Evolutionary conservation across 2,329 filamentous ascomycete genomes (phyloP), one percentile per base, ranked within the genome.

Genomic region (Dactylellina cionopaga): DNA sequence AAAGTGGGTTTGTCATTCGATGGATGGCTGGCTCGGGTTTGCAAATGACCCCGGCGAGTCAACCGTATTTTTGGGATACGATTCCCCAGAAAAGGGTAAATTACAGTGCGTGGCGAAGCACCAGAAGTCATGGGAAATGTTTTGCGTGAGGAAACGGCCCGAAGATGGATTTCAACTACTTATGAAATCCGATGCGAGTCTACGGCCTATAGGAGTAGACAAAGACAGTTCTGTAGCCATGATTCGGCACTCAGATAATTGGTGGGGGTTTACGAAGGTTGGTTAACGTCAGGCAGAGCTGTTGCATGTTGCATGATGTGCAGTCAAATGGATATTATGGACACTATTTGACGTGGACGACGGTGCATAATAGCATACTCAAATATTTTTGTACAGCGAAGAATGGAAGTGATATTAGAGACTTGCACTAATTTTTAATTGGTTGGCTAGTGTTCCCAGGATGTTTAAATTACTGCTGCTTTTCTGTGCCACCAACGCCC

Each of bases 21-120:
- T 2, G 19, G 51, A 51, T 27, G 62, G 62, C 3, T 66, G 62
- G 51, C 62, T 65, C 3, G 62, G 41, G 22, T 56, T 65, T 22
- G 17, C 41, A 11, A 65, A 41, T n/a, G 31, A 49, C 19, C 51
- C 62, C 7, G 62, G 49, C 0, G 41, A 47, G 31, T 56, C 41
- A 3, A 65, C 62, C 3, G 11, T 31, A 1, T 58, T 24, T 15
- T 27, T 65, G 19, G 62, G 62, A 13, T 65, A 29, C n/a, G 5
- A 39, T 13, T 6, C n/a, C 5, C 2, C 1, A 0, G n/a, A 37
- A 2, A 9, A 55, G 3, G 35, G 25, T 17, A 52, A 13, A 13
- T 22, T 56, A 5, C 39, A 5, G 19, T 41, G 19, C 10, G 2
- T 4, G 1, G 29, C 10, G 2, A 25, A 13, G 1, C 5, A 27